A percentile compares a stretch with the other conserved stretches of the same genome.
phyloP scores from a whole-genome alignment of 179 eudicot species.

The Silene coronaria region DNA sequence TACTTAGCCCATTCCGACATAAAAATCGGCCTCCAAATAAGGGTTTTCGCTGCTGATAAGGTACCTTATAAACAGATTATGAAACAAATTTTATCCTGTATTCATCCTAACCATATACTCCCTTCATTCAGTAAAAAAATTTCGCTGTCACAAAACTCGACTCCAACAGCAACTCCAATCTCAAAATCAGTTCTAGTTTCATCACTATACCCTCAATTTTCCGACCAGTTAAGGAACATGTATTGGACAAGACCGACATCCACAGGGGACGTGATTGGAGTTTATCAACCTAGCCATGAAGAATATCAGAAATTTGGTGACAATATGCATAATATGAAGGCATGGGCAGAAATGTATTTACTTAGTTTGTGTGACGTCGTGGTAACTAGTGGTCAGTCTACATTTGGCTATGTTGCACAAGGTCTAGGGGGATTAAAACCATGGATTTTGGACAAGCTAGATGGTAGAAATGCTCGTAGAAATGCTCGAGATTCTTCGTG shows the following conservation, averaged over 20 bases:
- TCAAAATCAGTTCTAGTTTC: slow-evolving; percentile 49
- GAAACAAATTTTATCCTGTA: slow-evolving; percentile 51
- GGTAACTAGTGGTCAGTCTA: slow-evolving; percentile 59
- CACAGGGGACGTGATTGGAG: slow-evolving; percentile 44
- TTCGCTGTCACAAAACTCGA: not conserved
- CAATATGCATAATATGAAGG: slow-evolving; percentile 46
- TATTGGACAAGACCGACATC: slow-evolving; percentile 52
- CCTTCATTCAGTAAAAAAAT: slow-evolving; percentile 31
- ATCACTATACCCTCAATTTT: slow-evolving; percentile 47
- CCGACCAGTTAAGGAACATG: slow-evolving; percentile 41
- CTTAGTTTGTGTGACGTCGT: slow-evolving; percentile 61
- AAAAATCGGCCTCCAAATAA: slow-evolving; percentile 60
- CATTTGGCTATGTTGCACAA: slow-evolving; percentile 75
- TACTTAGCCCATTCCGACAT: slow-evolving; percentile 54
- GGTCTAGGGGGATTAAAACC: slow-evolving; percentile 65
- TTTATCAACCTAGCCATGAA: slow-evolving; percentile 63
- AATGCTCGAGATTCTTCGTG: slow-evolving; percentile 40
- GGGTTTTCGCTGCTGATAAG: slow-evolving; percentile 30
- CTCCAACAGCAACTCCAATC: slow-evolving; percentile 19
- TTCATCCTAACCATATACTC: slow-evolving; percentile 33
- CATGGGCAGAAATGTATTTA: slow-evolving; percentile 68
- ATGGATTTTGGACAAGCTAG: slow-evolving; percentile 50
- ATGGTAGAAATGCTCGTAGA: slow-evolving; percentile 20
- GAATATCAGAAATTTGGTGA: slow-evolving; percentile 46
- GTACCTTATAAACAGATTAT: slow-evolving; percentile 35